Base-by-base conservation (phyloP, 2,329 filamentous ascomycete genomes). In the Diaporthe citri region DNA sequence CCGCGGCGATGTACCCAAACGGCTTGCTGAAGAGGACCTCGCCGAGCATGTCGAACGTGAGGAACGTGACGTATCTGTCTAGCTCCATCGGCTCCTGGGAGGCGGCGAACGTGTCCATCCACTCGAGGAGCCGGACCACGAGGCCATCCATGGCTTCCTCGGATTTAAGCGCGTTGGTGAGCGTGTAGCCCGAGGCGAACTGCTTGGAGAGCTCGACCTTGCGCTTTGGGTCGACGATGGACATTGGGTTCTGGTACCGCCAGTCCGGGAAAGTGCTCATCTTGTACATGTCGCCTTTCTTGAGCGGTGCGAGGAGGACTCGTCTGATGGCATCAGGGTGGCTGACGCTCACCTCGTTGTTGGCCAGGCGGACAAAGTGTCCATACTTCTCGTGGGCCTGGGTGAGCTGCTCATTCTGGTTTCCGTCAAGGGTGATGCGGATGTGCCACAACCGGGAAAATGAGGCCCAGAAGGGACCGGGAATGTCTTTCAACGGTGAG, bases 221-320 rank as follows among this genome's bases (percentile, higher is more conserved):
- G 9, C 79, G 78, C 43, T 81, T 81, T 9, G 81, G 82, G 73
- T 84, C 80, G 25, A 81, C 75, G 70, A 82, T 82, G 4, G 83
- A 82, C 85, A 86, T 86, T 56, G 82, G 82, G 43, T 82, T 84
- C 31, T 84, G 79, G 73, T 83, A 85, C 34, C 82, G 82, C 51
- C 82, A 80, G 76, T 87, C 84, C 15, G 84, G 85, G 31, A 86
- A 75, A 12, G 80, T 80, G 31, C 85, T 78, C 36, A 84, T 78
- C 8, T 81, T 79, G 77, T 85, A 85, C 81, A 80, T 83, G 48
- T 59, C 41, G 17, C 55, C 69, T 20, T 74, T 74, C 28, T 74
- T 31, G 17, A 74, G 41, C 22, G 72, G 43, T 46, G 62, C 39
- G 34, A 62, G 36, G 15, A 74, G 62, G 25, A 74, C 41, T 51